phyloP scores from a whole-genome alignment of 148 eudicot species.

The Arctostaphylos glauca region DNA sequence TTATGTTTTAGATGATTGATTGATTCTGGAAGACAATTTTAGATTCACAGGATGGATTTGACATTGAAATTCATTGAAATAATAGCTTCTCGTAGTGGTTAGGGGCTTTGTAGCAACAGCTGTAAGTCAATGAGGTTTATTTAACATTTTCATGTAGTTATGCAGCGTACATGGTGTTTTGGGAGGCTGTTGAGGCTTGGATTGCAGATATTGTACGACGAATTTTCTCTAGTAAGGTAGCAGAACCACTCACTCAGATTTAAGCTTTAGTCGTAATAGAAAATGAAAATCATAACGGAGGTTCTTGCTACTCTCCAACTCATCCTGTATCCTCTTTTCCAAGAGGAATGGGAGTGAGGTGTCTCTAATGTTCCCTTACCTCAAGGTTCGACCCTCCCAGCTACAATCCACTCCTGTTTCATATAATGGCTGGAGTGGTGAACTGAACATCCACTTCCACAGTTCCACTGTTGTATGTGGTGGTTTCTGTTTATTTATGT shows the following conservation, averaged over 20 bases:
- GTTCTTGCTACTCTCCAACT: neutral
- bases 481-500: constrained; percentile 5
- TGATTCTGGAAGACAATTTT: neutral
- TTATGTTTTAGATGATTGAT: neutral
- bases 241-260: neutral
- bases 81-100: neutral
- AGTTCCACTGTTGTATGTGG: neutral
- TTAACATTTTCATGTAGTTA: neutral
- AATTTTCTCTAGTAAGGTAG: neutral
- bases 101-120: neutral
- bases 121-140: constrained; percentile 1
- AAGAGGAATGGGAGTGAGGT: neutral
- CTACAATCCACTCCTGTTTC: neutral
- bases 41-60: neutral
- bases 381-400: neutral
- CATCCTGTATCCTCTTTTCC: neutral
- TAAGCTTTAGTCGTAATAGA: neutral
- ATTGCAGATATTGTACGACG: neutral
- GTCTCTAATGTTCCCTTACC: neutral
- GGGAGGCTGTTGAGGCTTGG: neutral
- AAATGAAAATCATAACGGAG: neutral
- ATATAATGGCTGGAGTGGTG: constrained; percentile 5
- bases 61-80: neutral
- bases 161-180: neutral
- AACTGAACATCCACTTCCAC: neutral